Conservation (phyloP, 2,329 filamentous ascomycete species). For the Colletotrichum cuscutae region DNA sequence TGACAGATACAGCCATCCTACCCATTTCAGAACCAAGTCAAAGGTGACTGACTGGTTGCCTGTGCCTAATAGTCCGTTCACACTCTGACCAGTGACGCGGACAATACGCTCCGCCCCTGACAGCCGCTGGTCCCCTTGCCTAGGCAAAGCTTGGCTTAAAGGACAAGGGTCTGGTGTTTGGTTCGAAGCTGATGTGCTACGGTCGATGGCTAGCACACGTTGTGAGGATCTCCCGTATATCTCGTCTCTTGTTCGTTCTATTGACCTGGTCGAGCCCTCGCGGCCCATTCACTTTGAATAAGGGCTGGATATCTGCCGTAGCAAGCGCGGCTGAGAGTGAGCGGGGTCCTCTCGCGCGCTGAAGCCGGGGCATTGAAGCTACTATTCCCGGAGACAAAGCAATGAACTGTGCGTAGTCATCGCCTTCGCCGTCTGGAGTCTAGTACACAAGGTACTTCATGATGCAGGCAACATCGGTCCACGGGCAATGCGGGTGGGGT, state of each 20-base stretch:
- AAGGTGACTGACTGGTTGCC: not conserved
- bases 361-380: not conserved
- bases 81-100: not conserved
- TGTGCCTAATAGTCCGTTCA: not conserved
- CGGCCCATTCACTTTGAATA: not conserved
- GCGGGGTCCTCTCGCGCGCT: not conserved
- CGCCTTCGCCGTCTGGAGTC: not conserved
- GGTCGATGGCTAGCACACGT: slow-evolving; percentile 4
- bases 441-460: not conserved
- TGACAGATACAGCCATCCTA: not conserved
- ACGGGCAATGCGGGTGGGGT: not conserved
- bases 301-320: not conserved
- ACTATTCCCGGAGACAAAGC: not conserved
- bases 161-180: not conserved
- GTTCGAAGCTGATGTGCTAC: not conserved
- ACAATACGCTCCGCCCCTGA: not conserved
- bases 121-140: not conserved
- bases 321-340: not conserved
- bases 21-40: not conserved
- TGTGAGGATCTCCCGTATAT: not conserved
- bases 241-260: not conserved
- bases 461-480: not conserved
- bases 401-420: not conserved
- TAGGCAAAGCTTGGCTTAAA: not conserved
- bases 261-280: not conserved